phyloP scores from a whole-genome alignment of 768 basidiomycete genomes.

The Clathrus columnatus region DNA sequence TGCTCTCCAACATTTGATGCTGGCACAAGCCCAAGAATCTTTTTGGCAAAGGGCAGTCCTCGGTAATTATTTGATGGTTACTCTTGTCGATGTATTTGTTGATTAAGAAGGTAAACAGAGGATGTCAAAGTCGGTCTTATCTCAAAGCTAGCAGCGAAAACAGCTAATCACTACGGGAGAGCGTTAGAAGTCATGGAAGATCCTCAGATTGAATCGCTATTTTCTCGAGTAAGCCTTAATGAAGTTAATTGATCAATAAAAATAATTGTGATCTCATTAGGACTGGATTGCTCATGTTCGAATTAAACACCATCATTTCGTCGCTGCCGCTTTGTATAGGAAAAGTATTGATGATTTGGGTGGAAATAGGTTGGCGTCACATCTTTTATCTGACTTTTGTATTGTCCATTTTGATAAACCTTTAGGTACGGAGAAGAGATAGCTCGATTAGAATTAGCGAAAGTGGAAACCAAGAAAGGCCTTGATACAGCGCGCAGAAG shows the following conservation, averaged over 20 bases:
- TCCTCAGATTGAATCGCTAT: constrained; percentile 14
- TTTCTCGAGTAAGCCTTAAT: constrained; percentile 43
- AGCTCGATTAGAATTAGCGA: constrained; percentile 65
- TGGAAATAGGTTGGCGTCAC: constrained; percentile 46
- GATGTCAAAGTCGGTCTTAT: constrained; percentile 75
- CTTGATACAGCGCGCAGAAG: constrained; percentile 58
- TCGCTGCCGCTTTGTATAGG: constrained; percentile 80
- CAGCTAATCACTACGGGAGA: constrained; percentile 19
- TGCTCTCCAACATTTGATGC: constrained; percentile 65
- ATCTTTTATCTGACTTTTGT: not conserved
- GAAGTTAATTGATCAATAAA: not conserved
- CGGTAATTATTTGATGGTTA: constrained; percentile 35
- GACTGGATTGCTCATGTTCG: constrained; percentile 75
- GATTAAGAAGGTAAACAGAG: constrained; percentile 26
- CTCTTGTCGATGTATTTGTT: not conserved
- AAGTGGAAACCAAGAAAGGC: constrained; percentile 57
- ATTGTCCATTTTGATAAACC: constrained; percentile 10
- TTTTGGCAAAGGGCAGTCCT: constrained; percentile 89
- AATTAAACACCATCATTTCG: constrained; percentile 78
- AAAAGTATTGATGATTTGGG: constrained; percentile 86
- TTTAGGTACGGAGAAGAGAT: constrained; percentile 82
- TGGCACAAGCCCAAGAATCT: constrained; percentile 95
- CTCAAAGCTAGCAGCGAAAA: constrained; percentile 73
- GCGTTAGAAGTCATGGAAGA: constrained; percentile 1
- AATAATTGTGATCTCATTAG: constrained; percentile 29